Base-by-base conservation (phyloP, 306 rosid genomes). In the Carpinus fangiana region DNA sequence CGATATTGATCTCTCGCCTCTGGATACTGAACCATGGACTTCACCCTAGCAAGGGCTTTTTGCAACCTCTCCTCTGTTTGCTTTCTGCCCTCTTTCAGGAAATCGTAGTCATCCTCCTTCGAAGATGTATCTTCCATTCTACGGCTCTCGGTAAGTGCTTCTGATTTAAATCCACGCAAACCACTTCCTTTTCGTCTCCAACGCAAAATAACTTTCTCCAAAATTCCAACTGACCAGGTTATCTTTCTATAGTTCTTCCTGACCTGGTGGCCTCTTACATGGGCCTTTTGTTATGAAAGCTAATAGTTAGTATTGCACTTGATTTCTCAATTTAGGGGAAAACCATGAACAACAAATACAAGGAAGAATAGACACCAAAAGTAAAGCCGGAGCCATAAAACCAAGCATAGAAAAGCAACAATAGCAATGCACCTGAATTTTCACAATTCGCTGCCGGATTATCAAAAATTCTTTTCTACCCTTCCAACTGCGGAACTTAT, bases 161-260 rank as follows among this genome's bases (percentile, higher is more conserved):
- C 97, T 8, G 90, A 75, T 85, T 84, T 90, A 73, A 92, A 92
- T 50, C 98, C 98, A 18, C 96, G 96, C 78, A 94, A 86, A 60
- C 98, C 97, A 73, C 90, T 90, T 77, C 98, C 89, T 83, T 92
- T 94, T 46, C 94, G 84, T 73, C 97, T 86, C 98, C 98, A 94
- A 50, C 96, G 91, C 83, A 94, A 73, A 75, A 94, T 89, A 73
- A 90, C 74, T 84, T 94, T 94, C 84, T 92, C 98, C 65, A 92
- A 12, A n/a, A 94, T 92, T 80, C 98, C 97, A 28, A 93, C 97
- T 0, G 98, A 84, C 98, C 98, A 92, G 47, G 82, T 52, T 55
- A 93, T 82, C 87, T 89, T 90, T 65, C 81, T 82, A 56, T 83
- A 56, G 73, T 79, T 89, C 76, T 89, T 93, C 87, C 98, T 87